Conservation (phyloP, 805 yeast genomes). For the Saccharomycopsis sp. region DNA sequence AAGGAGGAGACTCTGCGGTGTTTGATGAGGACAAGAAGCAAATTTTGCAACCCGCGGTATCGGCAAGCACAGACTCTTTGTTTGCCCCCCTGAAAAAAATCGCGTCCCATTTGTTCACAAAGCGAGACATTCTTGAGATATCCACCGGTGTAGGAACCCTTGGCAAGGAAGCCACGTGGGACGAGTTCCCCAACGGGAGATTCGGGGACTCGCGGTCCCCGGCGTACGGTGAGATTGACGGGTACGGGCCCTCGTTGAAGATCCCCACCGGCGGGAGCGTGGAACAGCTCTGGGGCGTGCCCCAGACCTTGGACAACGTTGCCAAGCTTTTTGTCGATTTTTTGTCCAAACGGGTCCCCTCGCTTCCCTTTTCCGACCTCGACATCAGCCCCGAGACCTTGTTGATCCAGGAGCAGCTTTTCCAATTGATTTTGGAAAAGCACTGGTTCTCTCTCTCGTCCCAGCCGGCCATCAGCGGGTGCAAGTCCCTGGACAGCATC, state of each 20-base stretch:
- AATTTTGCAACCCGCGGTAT: not conserved
- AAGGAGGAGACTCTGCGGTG: slow-evolving; percentile 21
- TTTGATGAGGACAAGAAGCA: not conserved
- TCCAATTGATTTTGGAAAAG: slow-evolving; percentile 56
- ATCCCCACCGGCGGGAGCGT: slow-evolving; percentile 31
- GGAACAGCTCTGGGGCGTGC: slow-evolving; percentile 73
- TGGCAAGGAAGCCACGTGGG: slow-evolving; percentile 93
- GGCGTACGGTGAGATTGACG: slow-evolving; percentile 96
- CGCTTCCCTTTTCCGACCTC: slow-evolving; percentile 87
- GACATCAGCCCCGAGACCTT: slow-evolving; percentile 86
- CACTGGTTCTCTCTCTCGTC: slow-evolving; percentile 87
- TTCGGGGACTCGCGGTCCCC: slow-evolving; percentile 94
- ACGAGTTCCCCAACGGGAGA: slow-evolving; percentile 92
- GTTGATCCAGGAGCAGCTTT: slow-evolving; percentile 82
- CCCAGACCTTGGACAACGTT: slow-evolving; percentile 50
- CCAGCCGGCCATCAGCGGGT: slow-evolving; percentile 87
- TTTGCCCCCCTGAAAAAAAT: no score
- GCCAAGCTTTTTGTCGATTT: slow-evolving; percentile 61
- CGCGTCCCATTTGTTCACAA: slow-evolving; percentile 31
- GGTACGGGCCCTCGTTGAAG: slow-evolving; percentile 88
- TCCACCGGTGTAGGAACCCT: slow-evolving; percentile 76
- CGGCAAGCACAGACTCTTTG: no score
- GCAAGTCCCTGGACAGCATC: slow-evolving; percentile 69
- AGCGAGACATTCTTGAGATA: slow-evolving; percentile 60
- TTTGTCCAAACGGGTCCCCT: slow-evolving; percentile 63